phyloP scores from a whole-genome alignment of 2,329 filamentous ascomycete species.

The Colletotrichum sp. region DNA sequence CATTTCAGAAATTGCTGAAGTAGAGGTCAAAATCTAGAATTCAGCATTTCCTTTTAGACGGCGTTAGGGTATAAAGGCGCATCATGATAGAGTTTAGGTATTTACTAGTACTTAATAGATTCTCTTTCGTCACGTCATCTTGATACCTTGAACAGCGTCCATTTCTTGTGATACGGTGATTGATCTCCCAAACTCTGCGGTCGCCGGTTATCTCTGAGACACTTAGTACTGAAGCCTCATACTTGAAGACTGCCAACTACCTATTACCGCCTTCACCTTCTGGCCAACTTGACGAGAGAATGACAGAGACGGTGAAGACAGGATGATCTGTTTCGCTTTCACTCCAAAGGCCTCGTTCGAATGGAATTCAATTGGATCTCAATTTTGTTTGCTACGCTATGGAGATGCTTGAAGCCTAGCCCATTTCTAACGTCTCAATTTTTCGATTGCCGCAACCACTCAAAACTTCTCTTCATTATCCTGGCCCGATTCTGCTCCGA shows the following conservation, averaged over 20 bases:
- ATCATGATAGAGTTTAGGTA: neutral
- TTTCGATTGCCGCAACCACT: neutral
- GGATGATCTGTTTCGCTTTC: rapidly evolving
- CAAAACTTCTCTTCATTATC: neutral
- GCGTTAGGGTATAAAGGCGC: neutral
- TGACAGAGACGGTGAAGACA: neutral
- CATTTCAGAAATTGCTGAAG: neutral
- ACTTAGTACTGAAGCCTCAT: no score
- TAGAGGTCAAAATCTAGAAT: neutral
- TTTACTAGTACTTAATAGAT: neutral
- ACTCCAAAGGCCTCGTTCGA: neutral
- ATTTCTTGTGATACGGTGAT: neutral
- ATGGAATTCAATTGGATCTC: neutral
- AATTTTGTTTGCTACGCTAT: neutral
- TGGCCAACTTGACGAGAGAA: neutral
- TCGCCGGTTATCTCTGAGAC: neutral
- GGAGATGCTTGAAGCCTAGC: neutral
- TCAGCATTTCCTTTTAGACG: neutral
- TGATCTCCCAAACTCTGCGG: neutral
- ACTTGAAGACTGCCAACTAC: no score
- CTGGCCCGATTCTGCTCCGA: neutral
- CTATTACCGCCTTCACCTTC: no score
- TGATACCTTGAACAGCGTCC: neutral
- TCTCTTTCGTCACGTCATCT: neutral
- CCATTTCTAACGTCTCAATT: neutral